Conservation (phyloP, 2,329 filamentous ascomycete species). For the Botrytis aclada region DNA sequence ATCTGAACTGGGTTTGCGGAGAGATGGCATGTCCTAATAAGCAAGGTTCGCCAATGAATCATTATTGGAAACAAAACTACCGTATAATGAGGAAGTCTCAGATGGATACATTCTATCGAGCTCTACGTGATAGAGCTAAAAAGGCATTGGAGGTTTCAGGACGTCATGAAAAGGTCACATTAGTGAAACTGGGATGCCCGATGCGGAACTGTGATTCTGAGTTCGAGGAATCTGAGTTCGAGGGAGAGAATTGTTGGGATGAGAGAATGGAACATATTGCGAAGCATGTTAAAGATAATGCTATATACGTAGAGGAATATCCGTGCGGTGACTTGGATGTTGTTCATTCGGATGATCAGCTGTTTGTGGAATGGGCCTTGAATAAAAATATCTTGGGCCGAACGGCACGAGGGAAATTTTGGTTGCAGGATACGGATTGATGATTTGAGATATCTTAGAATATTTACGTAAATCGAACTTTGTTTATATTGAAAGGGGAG, state of each 20-base stretch:
- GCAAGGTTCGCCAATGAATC: background rate
- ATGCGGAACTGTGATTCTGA: background rate
- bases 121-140: background rate
- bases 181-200: background rate
- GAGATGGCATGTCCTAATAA: background rate
- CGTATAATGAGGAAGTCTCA: background rate
- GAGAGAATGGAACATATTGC: background rate
- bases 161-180: background rate
- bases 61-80: constrained; percentile 5
- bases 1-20: background rate
- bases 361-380: background rate
- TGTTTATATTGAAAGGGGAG: background rate
- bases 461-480: background rate
- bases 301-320: background rate
- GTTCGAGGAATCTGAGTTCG: background rate
- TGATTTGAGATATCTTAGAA: background rate
- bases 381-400: background rate
- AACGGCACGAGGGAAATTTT: background rate
- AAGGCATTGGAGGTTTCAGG: background rate
- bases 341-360: background rate
- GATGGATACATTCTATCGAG: background rate
- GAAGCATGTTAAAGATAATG: background rate
- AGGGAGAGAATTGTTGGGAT: background rate
- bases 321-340: background rate
- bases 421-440: background rate